Conservation (phyloP, 768 basidiomycete genomes). For the Pholiota conissans region DNA sequence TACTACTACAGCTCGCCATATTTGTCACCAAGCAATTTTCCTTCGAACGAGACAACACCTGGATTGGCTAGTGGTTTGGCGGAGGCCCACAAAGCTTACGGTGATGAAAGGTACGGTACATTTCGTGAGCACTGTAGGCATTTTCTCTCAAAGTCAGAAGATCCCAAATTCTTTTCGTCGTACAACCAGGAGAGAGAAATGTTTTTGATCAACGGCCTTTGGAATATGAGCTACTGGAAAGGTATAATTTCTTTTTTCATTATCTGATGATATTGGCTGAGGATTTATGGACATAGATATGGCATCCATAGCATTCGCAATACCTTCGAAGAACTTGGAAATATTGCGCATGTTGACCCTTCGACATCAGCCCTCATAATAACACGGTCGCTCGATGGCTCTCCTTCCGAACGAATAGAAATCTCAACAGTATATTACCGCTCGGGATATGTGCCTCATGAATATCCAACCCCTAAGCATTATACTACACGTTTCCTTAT, state of each 20-base stretch:
- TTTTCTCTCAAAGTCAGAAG: slow-evolving; percentile 23
- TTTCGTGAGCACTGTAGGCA: not conserved
- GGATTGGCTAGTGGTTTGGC: slow-evolving; percentile 78
- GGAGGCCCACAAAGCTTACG: slow-evolving; percentile 77
- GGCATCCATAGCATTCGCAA: slow-evolving; percentile 73
- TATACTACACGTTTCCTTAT: slow-evolving; percentile 77
- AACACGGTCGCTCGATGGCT: slow-evolving; percentile 31
- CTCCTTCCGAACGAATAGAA: slow-evolving; percentile 45
- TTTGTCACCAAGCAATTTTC: slow-evolving; percentile 59
- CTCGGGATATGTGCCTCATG: slow-evolving; percentile 81
- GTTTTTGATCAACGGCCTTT: slow-evolving; percentile 91
- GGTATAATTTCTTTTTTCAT: slow-evolving; percentile 40
- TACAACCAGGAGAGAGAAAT: slow-evolving; percentile 87
- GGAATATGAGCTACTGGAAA: slow-evolving; percentile 83
- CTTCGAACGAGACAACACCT: slow-evolving; percentile 67
- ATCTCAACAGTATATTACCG: slow-evolving; percentile 92
- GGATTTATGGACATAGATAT: slow-evolving; percentile 51
- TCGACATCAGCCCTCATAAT: slow-evolving; percentile 43
- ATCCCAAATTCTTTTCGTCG: slow-evolving; percentile 78
- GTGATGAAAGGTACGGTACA: slow-evolving; percentile 45
- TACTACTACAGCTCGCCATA: slow-evolving; percentile 64
- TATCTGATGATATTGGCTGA: not conserved
- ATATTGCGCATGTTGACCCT: slow-evolving; percentile 55
- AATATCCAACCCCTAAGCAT: slow-evolving; percentile 65
- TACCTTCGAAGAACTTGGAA: slow-evolving; percentile 69